Conservation (phyloP, 2,329 filamentous ascomycete genomes). For the Hypomyces rosellus region DNA sequence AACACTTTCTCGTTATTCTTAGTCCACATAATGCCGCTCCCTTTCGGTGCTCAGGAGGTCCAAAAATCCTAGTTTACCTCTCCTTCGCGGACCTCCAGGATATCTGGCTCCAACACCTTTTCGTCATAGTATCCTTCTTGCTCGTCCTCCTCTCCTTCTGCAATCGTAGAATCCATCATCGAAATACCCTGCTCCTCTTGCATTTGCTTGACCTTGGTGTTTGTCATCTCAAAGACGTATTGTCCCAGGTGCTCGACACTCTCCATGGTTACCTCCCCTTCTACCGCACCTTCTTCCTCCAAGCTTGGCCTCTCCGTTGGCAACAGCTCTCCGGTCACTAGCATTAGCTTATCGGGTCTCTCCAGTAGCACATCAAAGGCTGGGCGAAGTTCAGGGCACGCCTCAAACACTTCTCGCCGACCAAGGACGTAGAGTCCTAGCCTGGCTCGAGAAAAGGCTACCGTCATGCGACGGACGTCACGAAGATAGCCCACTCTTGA, state of each 20-base stretch:
- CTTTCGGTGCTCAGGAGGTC: no score
- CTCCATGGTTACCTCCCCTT: constrained; percentile 68
- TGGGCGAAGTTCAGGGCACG: constrained; percentile 78
- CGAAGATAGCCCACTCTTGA: constrained; percentile 85
- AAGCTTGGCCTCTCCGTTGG: constrained; percentile 53
- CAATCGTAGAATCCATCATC: constrained; percentile 19
- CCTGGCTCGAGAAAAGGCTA: constrained; percentile 86
- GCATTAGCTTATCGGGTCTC: constrained; percentile 71
- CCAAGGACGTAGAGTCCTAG: constrained; percentile 90
- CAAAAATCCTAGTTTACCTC: constrained; percentile 14
- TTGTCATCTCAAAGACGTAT: constrained; percentile 95
- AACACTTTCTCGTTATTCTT: not conserved
- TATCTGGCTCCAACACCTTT: constrained; percentile 27
- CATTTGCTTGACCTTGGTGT: constrained; percentile 49
- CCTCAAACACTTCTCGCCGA: constrained; percentile 79
- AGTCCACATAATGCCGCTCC: no score
- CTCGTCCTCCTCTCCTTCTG: constrained; percentile 22
- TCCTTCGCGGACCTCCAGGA: constrained; percentile 30
- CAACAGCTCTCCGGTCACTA: constrained; percentile 84
- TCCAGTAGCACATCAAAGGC: constrained; percentile 75
- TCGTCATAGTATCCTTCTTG: constrained; percentile 26
- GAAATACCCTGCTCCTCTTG: constrained; percentile 29
- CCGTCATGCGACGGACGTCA: constrained; percentile 87
- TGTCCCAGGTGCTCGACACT: constrained; percentile 89
- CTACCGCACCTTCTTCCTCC: constrained; percentile 37